Evolutionary conservation across 495 filamentous ascomycete species (phyloP), one percentile per base, ranked within the genome.

Genomic region (Hyaloscypha finlandica): DNA sequence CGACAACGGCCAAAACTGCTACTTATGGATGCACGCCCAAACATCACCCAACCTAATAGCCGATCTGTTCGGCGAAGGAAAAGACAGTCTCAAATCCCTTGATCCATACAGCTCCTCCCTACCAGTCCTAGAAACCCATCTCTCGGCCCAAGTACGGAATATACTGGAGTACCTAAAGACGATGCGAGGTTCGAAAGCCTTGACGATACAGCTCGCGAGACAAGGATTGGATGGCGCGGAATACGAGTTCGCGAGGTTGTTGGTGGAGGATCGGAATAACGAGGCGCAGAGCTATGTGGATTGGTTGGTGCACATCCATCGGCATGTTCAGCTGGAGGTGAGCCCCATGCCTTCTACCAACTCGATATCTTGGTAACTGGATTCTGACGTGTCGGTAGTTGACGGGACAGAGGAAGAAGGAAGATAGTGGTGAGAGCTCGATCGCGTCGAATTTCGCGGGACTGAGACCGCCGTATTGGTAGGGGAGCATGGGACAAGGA

Each of bases 241-340:
- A 78, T 97, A 91, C 69, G 95, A 99, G 78, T 99, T 97, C 79
- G 95, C 96, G 51, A 81, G 93, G 52, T 79, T 93, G 75, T 78
- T 99, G 70, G 86, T 96, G 59, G 95, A 99, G 79, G 95, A 99
- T 75, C 85, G 95, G 69, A 98, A 98, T 77, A 97, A 96, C 69
- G 95, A 99, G 78, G 95, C 95, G 37, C 92, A 94, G 77, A 94
- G 90, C 71, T 98, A 99, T 79, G 95, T 98, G 20, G 95, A 99
- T 79, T 99, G 95, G 95, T 78, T 99, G 77, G 95, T 99, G 62
- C 92, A 97, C 78, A 81, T 97, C 59, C 95, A 99, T 75, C 89
- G 93, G 70, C 89, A 90, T 73, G 92, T 98, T 67, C 93, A 96
- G 75, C 78, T 97, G 65, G 94, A 97, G 84, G 89, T 89, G 74